Evolutionary conservation across 2,329 filamentous ascomycete genomes (phyloP), one percentile per base, ranked within the genome.

Genomic region (Mycosphaerelloides madeirae): DNA sequence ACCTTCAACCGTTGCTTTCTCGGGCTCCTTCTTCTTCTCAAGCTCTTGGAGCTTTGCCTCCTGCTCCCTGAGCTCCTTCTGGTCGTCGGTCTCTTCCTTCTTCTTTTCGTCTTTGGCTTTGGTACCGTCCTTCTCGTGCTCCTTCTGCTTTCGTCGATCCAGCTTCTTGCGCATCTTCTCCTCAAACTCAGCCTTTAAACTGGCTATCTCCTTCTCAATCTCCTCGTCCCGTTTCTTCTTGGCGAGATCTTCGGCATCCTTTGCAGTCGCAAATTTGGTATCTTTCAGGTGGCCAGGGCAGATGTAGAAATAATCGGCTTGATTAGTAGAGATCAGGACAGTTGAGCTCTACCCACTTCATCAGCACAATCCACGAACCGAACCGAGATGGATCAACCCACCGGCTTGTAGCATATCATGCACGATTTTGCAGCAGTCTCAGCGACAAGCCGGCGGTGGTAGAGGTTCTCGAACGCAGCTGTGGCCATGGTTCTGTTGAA

Each of bases 341-440:
- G 84, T 94, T 6, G 83, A 81, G 47, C n/a, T n/a, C n/a, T n/a
- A n/a, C n/a, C n/a, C n/a, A n/a, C n/a, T n/a, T n/a, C n/a, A n/a
- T n/a, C n/a, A n/a, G n/a, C n/a, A n/a, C n/a, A n/a, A n/a, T n/a
- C n/a, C n/a, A n/a, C n/a, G n/a, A n/a, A n/a, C n/a, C n/a, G n/a
- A n/a, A n/a, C n/a, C n/a, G n/a, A n/a, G n/a, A n/a, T n/a, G n/a
- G n/a, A n/a, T n/a, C n/a, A n/a, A n/a, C n/a, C n/a, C n/a, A n/a
- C n/a, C 7, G 86, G 85, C 68, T 93, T 95, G 73, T 84, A 94
- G 75, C 93, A 97, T 52, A 97, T 81, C 67, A 88, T 85, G 68
- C 93, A 98, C 38, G 87, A 76, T 68, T 87, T 95, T 11, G 87
- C 78, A 1, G 84, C 78, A n/a, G 81, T 78, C 22, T 95, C 88